These are phyloP conservation scores for Botryosphaeria dothidea DNA, from an alignment of 2,329 filamentous ascomycete species.

Conservation along the genomic window DNA sequence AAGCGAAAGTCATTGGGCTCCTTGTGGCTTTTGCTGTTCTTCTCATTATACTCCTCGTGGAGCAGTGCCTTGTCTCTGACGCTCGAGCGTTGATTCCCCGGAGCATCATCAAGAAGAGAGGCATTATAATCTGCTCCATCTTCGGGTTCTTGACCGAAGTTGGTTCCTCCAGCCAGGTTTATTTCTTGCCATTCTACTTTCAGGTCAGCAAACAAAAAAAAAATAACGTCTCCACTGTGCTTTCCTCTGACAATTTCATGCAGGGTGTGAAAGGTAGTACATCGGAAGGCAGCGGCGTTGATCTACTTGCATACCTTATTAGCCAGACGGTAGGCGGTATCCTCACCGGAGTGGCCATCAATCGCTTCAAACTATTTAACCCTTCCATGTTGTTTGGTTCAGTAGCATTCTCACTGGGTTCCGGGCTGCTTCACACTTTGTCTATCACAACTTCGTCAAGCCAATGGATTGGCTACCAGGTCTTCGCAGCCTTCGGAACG, in stretches of 20 bases:
- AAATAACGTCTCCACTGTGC: too few relatives aligned
- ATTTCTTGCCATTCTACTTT: neutral
- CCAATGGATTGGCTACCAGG: conserved; percentile 3
- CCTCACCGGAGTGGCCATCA: neutral
- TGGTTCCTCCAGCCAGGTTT: neutral
- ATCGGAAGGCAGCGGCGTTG: neutral
- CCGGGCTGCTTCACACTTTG: neutral
- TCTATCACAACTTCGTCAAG: neutral
- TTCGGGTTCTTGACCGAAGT: neutral
- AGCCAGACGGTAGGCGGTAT: neutral
- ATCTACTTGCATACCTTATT: neutral
- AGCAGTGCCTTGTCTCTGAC: neutral
- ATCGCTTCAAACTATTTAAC: neutral
- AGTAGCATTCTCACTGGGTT: neutral
- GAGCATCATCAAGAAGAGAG: neutral
- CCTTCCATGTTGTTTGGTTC: neutral
- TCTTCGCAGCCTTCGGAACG: neutral
- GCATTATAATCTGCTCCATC: conserved; percentile 1
- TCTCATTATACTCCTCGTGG: neutral
- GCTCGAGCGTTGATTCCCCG: neutral
- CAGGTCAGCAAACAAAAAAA: neutral
- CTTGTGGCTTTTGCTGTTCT: neutral
- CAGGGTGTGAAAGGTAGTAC: conserved; percentile 2
- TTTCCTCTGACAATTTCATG: neutral
- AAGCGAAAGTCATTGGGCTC: neutral